phyloP scores from a whole-genome alignment of 768 basidiomycete species.

The Rhodotorula sphaerocarpa region DNA sequence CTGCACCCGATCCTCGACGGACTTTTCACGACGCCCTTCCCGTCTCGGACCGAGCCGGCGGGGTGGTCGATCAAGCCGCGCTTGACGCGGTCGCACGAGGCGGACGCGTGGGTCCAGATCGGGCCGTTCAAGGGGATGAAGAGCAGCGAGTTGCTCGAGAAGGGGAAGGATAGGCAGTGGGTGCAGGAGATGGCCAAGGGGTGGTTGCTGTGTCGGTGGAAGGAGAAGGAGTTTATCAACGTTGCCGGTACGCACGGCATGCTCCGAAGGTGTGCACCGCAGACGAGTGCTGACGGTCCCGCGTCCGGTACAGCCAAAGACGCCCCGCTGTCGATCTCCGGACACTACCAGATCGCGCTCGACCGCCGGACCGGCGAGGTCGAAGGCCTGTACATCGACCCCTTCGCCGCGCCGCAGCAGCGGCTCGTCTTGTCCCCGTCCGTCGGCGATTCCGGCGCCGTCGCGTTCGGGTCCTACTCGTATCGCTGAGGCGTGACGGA shows the following conservation, averaged over 20 bases:
- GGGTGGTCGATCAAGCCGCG: slow-evolving; percentile 3
- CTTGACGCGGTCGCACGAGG: slow-evolving; percentile 17
- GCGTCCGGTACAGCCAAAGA: slow-evolving; percentile 9
- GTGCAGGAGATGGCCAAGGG: slow-evolving; percentile 17
- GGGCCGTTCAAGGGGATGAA: slow-evolving; percentile 32
- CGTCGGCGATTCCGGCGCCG: background rate
- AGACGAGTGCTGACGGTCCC: background rate
- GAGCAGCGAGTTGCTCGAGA: slow-evolving; percentile 20
- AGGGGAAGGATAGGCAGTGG: slow-evolving; percentile 18
- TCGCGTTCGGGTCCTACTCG: slow-evolving; percentile 2
- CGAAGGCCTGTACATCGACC: slow-evolving; percentile 27
- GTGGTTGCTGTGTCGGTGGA: slow-evolving; percentile 37
- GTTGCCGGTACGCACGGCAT: slow-evolving; percentile 14
- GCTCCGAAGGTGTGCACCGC: background rate
- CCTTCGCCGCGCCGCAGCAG: slow-evolving; percentile 9
- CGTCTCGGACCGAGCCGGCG: background rate
- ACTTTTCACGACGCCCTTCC: slow-evolving; percentile 11
- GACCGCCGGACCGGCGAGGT: slow-evolving; percentile 31
- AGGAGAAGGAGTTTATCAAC: slow-evolving; percentile 35
- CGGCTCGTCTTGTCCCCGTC: slow-evolving; percentile 9
- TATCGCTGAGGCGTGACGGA: slow-evolving; percentile 1
- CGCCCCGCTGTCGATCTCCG: slow-evolving; percentile 33
- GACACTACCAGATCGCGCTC: slow-evolving; percentile 33
- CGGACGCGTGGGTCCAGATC: slow-evolving; percentile 33
- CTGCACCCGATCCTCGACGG: slow-evolving; percentile 26